These are phyloP conservation scores for Erodium trifolium DNA, from an alignment of 441 rosid species.

Conservation along the genomic window DNA sequence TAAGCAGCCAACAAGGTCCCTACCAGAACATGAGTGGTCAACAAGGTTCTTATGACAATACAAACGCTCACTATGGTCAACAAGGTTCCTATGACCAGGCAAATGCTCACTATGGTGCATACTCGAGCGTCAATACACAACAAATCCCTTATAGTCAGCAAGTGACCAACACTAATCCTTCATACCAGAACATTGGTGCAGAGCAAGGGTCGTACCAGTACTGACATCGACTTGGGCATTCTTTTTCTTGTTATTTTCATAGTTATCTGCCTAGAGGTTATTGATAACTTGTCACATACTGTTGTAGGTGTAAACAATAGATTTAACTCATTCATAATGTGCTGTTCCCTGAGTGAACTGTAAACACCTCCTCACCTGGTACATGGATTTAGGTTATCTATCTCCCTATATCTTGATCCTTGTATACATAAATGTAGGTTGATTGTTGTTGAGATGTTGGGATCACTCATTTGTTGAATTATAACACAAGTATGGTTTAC, in stretches of 20 bases:
- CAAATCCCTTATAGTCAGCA: no score
- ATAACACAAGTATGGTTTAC: not conserved
- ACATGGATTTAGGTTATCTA: not conserved
- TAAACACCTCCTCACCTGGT: not conserved
- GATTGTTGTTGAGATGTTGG: not conserved
- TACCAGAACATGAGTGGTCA: conserved; percentile 18
- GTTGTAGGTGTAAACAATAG: not conserved
- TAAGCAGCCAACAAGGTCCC: conserved; percentile 12
- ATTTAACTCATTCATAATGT: not conserved
- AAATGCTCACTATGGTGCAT: no score
- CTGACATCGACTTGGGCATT: conserved; percentile 24
- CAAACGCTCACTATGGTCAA: conserved; percentile 13
- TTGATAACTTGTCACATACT: not conserved
- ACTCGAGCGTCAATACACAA: no score
- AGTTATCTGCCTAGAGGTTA: not conserved
- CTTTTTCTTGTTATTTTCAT: conserved; percentile 24
- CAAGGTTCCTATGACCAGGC: conserved; percentile 20
- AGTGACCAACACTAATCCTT: no score
- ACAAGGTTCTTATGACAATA: not conserved
- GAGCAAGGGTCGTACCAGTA: conserved; percentile 27
- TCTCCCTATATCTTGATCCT: not conserved
- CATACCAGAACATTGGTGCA: no score
- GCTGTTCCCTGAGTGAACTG: not conserved
- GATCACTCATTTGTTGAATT: no score
- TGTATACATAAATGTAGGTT: not conserved